Conservation (phyloP, 768 basidiomycete species). For the Boletus edulis region DNA sequence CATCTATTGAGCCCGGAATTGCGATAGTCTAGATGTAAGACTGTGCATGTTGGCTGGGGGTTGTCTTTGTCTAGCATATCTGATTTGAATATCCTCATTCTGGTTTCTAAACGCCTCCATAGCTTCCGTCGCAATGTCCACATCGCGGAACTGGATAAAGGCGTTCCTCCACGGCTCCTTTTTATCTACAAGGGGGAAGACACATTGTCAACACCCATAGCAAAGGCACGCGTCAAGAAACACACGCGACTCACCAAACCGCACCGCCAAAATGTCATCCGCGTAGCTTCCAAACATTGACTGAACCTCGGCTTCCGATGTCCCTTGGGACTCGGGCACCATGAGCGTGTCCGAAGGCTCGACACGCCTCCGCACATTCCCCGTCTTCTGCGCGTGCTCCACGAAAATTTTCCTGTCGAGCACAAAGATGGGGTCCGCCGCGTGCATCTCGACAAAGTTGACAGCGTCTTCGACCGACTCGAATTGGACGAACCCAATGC, state of each 20-base stretch:
- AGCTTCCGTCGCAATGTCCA: constrained; percentile 48
- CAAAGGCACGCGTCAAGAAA: not conserved
- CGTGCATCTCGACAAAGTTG: constrained; percentile 33
- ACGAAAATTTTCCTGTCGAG: constrained; percentile 44
- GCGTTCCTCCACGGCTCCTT: constrained; percentile 34
- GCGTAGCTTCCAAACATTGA: constrained; percentile 22
- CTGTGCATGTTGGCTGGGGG: not conserved
- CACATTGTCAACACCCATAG: not conserved
- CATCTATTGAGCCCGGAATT: constrained; percentile 3
- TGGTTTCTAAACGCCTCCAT: constrained; percentile 37
- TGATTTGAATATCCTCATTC: constrained; percentile 2
- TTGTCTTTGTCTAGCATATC: constrained; percentile 21
- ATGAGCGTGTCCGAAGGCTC: constrained; percentile 33
- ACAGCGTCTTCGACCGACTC: constrained; percentile 35
- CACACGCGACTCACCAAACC: constrained; percentile 21
- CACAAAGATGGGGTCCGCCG: constrained; percentile 48
- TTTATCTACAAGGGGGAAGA: constrained; percentile 31
- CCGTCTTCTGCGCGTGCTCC: constrained; percentile 34
- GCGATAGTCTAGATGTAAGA: constrained; percentile 23
- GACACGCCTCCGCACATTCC: not conserved
- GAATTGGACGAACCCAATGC: constrained; percentile 48
- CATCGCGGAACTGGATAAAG: constrained; percentile 52
- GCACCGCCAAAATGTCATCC: constrained; percentile 27
- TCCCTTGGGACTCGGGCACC: constrained; percentile 24
- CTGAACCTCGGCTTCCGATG: constrained; percentile 26